Base-by-base conservation (phyloP, 2,329 filamentous ascomycete genomes). In the Fusarium luffae region DNA sequence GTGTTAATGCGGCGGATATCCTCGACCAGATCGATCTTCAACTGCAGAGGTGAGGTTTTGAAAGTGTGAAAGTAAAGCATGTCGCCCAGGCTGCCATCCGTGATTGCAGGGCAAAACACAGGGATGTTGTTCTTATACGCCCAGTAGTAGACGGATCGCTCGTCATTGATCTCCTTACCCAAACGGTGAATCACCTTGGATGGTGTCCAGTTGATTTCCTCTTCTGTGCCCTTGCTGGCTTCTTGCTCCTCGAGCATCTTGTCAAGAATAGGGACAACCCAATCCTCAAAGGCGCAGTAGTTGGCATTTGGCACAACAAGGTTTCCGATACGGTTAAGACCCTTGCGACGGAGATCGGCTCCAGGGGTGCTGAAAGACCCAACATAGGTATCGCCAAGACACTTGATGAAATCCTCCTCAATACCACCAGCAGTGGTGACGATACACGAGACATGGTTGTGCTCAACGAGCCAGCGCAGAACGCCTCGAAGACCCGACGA, bases 41-140 rank as follows among this genome's bases (percentile, higher is more conserved):
- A 85, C 79, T 95, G 92, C 65, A 84, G 83, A 5, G 95, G 95
- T 3, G 93, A 94, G 0, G 93, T 82, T 79, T 95, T 96, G 87
- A 94, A 99, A 2, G 94, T 97, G 82, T 99, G 95, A 80, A 99
- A 98, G 82, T 98, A 98, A 42, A 99, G 85, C 96, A 99, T 99
- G 79, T 99, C 96, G 7, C 96, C 96, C 21, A 99, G 82, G 74
- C 93, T 97, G 19, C 96, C 96, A 77, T 99, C 96, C 0, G 96
- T 99, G 74, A 99, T 84, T 8, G 96, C 96, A 0, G 96, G 96
- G 77, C 95, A 98, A 84, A 99, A 99, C 18, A 99, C 92, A 1
- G 96, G 96, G 60, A 99, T 98, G 79, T 96, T 85, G 82, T 99
- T 98, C 82, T 94, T 96, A 83, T 92, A 97, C 1, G 95, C 95